Evolutionary conservation across 2,329 filamentous ascomycete species (phyloP).

Genomic region (Neofusicoccum umdonicola): DNA sequence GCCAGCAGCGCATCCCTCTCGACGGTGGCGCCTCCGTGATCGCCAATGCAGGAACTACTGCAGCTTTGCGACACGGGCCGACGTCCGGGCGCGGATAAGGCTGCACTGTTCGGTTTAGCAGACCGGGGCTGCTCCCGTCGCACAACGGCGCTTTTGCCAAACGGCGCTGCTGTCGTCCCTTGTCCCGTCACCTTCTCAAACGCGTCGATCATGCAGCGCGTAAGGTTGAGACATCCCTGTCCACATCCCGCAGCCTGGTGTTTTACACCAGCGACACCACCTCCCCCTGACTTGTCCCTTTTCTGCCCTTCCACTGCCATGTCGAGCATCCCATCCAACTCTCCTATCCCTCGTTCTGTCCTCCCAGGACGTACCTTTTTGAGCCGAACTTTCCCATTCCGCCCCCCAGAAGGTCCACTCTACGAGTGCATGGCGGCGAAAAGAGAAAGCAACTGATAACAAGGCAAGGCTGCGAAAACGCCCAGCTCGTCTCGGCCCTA

Average conservation of each 20-base stretch:
- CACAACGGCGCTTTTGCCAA: neutral
- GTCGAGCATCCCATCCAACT: neutral
- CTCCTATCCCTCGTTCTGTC: neutral
- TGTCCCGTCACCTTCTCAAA: neutral
- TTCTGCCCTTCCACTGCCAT: neutral
- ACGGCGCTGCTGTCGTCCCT: neutral
- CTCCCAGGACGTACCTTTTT: neutral
- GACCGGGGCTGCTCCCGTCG: neutral
- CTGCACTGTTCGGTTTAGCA: neutral
- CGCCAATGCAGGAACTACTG: neutral
- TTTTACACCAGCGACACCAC: neutral
- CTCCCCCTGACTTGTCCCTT: neutral
- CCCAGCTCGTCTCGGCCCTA: slow-evolving; percentile 50
- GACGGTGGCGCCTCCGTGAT: neutral
- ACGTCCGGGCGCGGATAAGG: neutral
- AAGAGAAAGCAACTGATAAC: neutral
- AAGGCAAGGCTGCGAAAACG: slow-evolving; percentile 45
- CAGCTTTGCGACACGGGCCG: neutral
- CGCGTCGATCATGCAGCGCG: neutral
- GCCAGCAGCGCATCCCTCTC: neutral
- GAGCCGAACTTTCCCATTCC: too few relatives aligned
- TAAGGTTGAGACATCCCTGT: neutral
- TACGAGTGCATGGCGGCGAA: too few relatives aligned
- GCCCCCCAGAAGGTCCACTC: too few relatives aligned
- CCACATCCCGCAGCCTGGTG: neutral